Conservation (phyloP, 495 filamentous ascomycete genomes). For the Aspergillus haitiensis region DNA sequence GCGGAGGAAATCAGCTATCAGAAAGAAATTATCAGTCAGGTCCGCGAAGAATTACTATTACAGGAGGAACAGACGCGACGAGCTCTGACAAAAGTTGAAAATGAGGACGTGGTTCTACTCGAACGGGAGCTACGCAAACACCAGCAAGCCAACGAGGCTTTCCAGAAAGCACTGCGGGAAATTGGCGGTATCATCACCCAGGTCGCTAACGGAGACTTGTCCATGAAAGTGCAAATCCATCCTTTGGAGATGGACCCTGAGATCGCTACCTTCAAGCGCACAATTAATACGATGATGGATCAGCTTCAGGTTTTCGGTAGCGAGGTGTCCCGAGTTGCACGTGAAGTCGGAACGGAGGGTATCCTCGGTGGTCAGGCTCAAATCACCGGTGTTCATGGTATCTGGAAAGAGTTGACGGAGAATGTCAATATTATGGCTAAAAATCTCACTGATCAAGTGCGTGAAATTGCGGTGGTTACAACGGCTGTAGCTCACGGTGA, state of each 20-base stretch:
- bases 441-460: conserved; percentile 80
- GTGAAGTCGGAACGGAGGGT: conserved; percentile 96
- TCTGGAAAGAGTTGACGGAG: conserved; percentile 96
- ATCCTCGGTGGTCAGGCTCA: conserved; percentile 95
- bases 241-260: conserved; percentile 97
- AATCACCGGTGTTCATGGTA: conserved; percentile 92
- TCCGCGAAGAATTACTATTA: conserved; percentile 63
- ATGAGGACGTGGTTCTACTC: conserved; percentile 65
- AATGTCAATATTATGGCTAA: conserved; percentile 99
- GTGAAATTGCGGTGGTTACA: conserved; percentile 95
- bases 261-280: conserved; percentile 98
- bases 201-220: conserved; percentile 92
- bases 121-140: conserved; percentile 94
- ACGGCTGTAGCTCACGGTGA: conserved; percentile 96
- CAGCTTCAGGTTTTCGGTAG: conserved; percentile 96
- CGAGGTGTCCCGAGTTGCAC: conserved; percentile 93
- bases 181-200: conserved; percentile 97
- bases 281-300: conserved; percentile 98
- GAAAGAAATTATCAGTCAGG: conserved; percentile 66
- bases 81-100: conserved; percentile 57
- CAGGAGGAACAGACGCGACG: conserved; percentile 61
- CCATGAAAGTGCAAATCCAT: conserved; percentile 97
- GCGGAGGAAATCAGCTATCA: conserved; percentile 74
- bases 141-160: conserved; percentile 97
- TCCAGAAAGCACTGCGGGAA: conserved; percentile 94